Percentiles rank a stretch among this genome's conserved stretches.
These are phyloP conservation scores for Thuja plicata DNA, from an alignment of 83 land plant genomes.

Conservation along the genomic window DNA sequence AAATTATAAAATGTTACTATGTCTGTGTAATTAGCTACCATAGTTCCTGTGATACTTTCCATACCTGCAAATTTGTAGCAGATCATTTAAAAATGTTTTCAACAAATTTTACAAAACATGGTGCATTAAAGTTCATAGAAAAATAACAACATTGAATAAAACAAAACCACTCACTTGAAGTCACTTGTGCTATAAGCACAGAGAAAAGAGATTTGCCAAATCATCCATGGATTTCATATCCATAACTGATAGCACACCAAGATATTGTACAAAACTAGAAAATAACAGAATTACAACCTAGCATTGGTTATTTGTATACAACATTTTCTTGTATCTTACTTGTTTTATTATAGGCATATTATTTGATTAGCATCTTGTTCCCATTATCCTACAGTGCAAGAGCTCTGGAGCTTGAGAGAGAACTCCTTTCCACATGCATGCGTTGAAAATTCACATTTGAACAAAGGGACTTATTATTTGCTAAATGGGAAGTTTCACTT, in stretches of 20 bases:
- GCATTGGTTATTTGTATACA: no score
- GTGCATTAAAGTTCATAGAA: background rate
- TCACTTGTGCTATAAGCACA: no score
- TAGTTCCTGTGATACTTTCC: slow-evolving; percentile 81
- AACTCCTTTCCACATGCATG: slow-evolving; percentile 82
- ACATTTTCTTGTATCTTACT: background rate
- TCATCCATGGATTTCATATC: no score
- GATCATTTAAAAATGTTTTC: background rate
- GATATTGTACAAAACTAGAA: no score
- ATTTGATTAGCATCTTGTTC: background rate
- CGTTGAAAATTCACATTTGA: slow-evolving; percentile 58
- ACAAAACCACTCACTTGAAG: no score
- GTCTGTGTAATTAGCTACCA: slow-evolving; percentile 79
- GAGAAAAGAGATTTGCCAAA: no score
- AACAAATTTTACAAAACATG: background rate
- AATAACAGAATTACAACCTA: no score
- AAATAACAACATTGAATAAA: background rate
- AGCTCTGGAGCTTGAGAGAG: slow-evolving; percentile 82
- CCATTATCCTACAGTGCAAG: slow-evolving; percentile 36
- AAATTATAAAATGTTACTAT: slow-evolving; percentile 46
- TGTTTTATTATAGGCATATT: background rate
- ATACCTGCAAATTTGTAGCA: slow-evolving; percentile 49
- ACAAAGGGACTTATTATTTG: slow-evolving; percentile 70
- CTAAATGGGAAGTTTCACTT: slow-evolving; percentile 79
- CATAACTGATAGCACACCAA: no score